Evolutionary conservation across 208 protist genomes (phyloP), one percentile per base, ranked within the genome.

Genomic region (Acanthamoeba royreba): DNA sequence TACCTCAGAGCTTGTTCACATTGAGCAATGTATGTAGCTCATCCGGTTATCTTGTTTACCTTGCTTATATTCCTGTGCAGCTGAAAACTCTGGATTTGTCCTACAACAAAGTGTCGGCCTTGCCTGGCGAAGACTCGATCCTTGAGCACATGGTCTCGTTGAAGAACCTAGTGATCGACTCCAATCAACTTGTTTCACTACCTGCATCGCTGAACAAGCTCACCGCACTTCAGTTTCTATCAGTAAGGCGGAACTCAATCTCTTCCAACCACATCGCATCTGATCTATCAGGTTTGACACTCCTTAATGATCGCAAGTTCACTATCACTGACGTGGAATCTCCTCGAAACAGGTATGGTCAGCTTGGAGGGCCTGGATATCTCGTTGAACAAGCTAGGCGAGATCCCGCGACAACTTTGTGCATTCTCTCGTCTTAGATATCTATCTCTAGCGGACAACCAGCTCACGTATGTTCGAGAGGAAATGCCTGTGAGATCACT

Each of bases 221-320:
- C 43, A 85, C 74, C 74, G 74, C 74, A 7, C 74, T 85, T 42
- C 74, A 85, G 74, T 85, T 85, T 45, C 74, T 85, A 4, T 85
- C 74, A 17, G 74, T 53, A 15, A n/a, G 74, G 25, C 46, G 53
- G 74, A 85, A 85, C 43, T 7, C 25, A 45, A 85, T 85, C 28
- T 85, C 74, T 7, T 85, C 74, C 43, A 85, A 85, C n/a, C 74
- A 85, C 74, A 33, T 85, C 2, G 74, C 74, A 40, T 85, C 74
- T 2, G 74, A 85, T 33, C 43, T 85, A 25, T 85, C 74, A 4
- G 74, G 74, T 85, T 40, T 58, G 13, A 58, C 15, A n/a, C 66
- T 11, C 66, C 66, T 77, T 28, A 38, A 77, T n/a, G 15, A 19
- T 28, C 13, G 11, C 66, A 13, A 13, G 19, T 40, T 28, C n/a